phyloP scores from a whole-genome alignment of 1,284 basidiomycete genomes.

The Hymenochaete sp. region DNA sequence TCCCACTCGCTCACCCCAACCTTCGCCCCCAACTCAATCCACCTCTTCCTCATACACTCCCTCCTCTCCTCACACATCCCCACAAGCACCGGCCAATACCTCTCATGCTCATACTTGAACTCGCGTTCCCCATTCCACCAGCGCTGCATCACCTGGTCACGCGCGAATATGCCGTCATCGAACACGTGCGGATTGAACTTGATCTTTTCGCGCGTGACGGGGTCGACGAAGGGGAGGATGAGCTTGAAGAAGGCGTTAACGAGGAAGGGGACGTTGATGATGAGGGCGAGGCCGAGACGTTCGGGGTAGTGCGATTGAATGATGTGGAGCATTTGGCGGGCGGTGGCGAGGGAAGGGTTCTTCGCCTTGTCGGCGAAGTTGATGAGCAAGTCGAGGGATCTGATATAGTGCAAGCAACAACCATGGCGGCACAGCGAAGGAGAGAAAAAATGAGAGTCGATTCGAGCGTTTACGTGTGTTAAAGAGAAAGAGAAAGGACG shows the following conservation, averaged over 20 bases:
- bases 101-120: constrained; percentile 63
- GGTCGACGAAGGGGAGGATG: constrained; percentile 75
- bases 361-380: constrained; percentile 78
- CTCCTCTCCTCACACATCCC: constrained; percentile 44
- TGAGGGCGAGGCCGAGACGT: constrained; percentile 78
- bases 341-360: constrained; percentile 57
- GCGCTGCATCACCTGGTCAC: constrained; percentile 48
- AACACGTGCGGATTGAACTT: constrained; percentile 52
- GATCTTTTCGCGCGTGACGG: constrained; percentile 65
- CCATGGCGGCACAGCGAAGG: constrained; percentile 5
- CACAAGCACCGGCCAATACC: constrained; percentile 66
- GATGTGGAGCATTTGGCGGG: constrained; percentile 60
- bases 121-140: constrained; percentile 53
- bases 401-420: constrained; percentile 25
- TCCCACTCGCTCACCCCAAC: constrained; percentile 71
- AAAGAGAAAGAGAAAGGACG: constrained; percentile 25
- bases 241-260: constrained; percentile 77
- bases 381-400: constrained; percentile 67
- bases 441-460: constrained; percentile 1
- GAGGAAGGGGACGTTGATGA: constrained; percentile 79
- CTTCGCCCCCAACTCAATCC: constrained; percentile 53
- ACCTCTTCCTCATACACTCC: constrained; percentile 45
- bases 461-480: background rate
- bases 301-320: constrained; percentile 89
- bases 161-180: constrained; percentile 46